A percentile compares a stretch with the other conserved stretches of the same genome.
phyloP scores from a whole-genome alignment of 139 green algal species.

The Medakamo hakoo region DNA sequence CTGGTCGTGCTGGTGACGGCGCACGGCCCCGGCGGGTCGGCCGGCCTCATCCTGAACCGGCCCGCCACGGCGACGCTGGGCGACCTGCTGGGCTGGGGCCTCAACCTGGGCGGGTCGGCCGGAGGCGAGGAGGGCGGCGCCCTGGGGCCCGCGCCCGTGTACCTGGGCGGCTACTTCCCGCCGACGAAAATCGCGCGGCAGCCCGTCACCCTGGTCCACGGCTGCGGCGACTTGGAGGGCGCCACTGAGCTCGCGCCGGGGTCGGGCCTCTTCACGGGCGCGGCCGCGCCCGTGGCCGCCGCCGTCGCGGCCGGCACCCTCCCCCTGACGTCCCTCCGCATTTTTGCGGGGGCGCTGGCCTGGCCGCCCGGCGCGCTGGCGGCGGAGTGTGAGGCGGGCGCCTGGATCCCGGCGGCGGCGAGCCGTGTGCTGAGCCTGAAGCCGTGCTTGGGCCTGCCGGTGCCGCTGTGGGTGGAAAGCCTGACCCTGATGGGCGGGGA shows the following conservation, averaged over 20 bases:
- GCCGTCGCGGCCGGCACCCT: not conserved
- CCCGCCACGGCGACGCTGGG: conserved; percentile 4
- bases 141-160: not conserved
- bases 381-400: not conserved
- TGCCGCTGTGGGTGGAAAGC: not conserved
- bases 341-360: not conserved
- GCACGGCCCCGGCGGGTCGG: conserved; percentile 14
- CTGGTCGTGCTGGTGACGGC: conserved; percentile 22
- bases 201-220: not conserved
- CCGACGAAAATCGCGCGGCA: not conserved
- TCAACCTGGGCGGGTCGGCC: not conserved
- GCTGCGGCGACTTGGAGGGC: not conserved
- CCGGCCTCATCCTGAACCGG: conserved; percentile 34
- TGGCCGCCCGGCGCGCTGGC: not conserved
- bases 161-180: not conserved
- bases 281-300: not conserved
- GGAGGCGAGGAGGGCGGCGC: too few species aligned
- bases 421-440: not conserved
- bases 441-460: not conserved
- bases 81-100: not conserved
- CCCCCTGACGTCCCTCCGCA: not conserved
- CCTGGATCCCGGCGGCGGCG: not conserved
- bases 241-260: not conserved
- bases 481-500: not conserved
- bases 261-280: not conserved